phyloP scores from a whole-genome alignment of 2,329 filamentous ascomycete genomes.

The Sporothrix phasma region DNA sequence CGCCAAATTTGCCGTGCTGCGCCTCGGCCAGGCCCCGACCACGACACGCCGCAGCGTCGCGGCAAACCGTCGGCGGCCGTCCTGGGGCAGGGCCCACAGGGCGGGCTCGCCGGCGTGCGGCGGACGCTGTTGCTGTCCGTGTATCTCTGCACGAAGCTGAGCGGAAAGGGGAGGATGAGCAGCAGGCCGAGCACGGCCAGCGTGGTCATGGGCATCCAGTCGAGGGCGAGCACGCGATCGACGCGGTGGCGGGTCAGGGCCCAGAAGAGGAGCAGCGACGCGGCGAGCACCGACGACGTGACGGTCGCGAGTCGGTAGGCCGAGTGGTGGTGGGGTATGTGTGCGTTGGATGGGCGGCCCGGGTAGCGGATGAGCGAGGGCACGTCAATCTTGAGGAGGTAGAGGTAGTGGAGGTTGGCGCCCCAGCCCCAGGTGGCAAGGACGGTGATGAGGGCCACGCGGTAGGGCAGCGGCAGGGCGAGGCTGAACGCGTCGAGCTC shows the following conservation, averaged over 20 bases:
- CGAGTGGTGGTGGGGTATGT: constrained; percentile 65
- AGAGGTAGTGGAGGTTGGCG: constrained; percentile 79
- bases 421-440: constrained; percentile 92
- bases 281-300: constrained; percentile 58
- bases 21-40: constrained; percentile 80
- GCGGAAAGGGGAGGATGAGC: constrained; percentile 53
- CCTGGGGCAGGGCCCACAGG: constrained; percentile 39
- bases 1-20: constrained; percentile 86
- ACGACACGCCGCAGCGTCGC: constrained; percentile 66
- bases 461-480: constrained; percentile 78
- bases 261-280: constrained; percentile 79
- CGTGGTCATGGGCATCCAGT: constrained; percentile 79
- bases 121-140: background rate
- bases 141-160: constrained; percentile 39
- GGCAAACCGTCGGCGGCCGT: constrained; percentile 67
- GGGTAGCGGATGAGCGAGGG: constrained; percentile 81
- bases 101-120: background rate
- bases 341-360: constrained; percentile 56
- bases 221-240: constrained; percentile 62
- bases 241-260: constrained; percentile 60
- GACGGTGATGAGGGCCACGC: constrained; percentile 75
- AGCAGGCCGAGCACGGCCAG: constrained; percentile 61
- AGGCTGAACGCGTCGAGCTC: constrained; percentile 78
- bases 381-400: constrained; percentile 73
- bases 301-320: constrained; percentile 77